Evolutionary conservation across 768 basidiomycete species (phyloP), one percentile per base, ranked within the genome.

Genomic region (Podaxis pistillaris): DNA sequence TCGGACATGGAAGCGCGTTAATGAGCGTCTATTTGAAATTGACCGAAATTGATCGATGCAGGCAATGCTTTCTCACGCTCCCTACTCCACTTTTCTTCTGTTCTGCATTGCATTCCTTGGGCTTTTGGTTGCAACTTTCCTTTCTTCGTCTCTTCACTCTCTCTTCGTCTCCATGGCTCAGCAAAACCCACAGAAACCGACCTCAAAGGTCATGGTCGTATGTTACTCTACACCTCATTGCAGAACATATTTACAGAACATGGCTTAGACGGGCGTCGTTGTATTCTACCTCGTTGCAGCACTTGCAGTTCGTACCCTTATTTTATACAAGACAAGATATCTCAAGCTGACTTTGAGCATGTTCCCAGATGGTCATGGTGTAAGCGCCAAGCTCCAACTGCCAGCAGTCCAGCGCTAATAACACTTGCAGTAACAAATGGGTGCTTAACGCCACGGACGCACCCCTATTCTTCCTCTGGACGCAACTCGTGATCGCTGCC

Each of bases 271-370:
- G 40, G 88, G 83, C 50, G 91, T 92, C 7, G 91, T 95, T 7
- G 71, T 82, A 12, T 96, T 96, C 75, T 96, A 96, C 72, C 84
- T 96, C 60, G 83, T 94, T n/a, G 93, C 93, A 59, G 93, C 93
- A 24, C 75, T 95, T 62, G 83, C 90, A 70, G 93, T 94, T 75
- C 68, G 93, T 86, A 44, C 46, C 19, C 51, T 26, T 15, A n/a
- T 24, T 50, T 13, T 17, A 19, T 8, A 17, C 55, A 19, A 28
- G 17, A 17, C 55, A 19, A 28, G 17, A 33, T 56, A 6, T 50
- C 38, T 28, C 33, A 60, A 26, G 47, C 51, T 55, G 22, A 58
- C 54, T 58, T 24, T 51, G 44, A 46, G n/a, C 12, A 6, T 15
- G 62, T 36, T 57, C 49, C 0, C 70, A 94, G 92, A 94, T 95